Conservation (phyloP, 352 stramenopile genomes). For the Elongisporangium senticosum region DNA sequence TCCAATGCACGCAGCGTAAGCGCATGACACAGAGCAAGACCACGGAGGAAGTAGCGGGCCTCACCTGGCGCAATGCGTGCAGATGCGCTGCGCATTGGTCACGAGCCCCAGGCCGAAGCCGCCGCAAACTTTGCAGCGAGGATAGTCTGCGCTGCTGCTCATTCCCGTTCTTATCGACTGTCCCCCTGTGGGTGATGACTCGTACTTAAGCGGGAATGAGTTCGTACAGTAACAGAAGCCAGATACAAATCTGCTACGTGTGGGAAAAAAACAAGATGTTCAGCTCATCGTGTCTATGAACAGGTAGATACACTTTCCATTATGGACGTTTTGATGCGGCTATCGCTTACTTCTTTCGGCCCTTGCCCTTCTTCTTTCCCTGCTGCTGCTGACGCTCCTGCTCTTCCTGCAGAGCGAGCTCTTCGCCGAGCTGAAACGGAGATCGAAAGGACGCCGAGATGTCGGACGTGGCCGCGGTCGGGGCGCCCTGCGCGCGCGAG, state of each 20-base stretch:
- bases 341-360: conserved; percentile 16
- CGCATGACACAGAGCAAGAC: neutral
- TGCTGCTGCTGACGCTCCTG: conserved; percentile 33
- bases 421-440: conserved; percentile 67
- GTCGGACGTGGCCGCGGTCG: conserved; percentile 23
- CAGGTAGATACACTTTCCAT: neutral
- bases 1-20: neutral
- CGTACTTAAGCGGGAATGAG: neutral
- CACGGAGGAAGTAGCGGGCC: neutral
- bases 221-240: neutral
- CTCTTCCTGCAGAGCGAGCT: conserved; percentile 71
- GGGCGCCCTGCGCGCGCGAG: conserved; percentile 51
- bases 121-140: conserved; percentile 61
- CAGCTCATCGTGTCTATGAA: neutral
- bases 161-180: conserved; percentile 4
- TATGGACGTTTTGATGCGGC: neutral
- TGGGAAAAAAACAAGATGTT: neutral
- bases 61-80: conserved; percentile 65
- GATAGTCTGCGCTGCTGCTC: conserved; percentile 20
- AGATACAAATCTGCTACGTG: neutral
- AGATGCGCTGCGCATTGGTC: conserved; percentile 67
- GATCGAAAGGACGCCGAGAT: conserved; percentile 73
- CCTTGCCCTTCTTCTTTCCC: conserved; percentile 49
- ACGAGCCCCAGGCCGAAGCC: conserved; percentile 65
- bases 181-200: neutral